These are phyloP conservation scores for Phalaenopsis equestris DNA, from an alignment of 106 monocot genomes.

Conservation along the genomic window DNA sequence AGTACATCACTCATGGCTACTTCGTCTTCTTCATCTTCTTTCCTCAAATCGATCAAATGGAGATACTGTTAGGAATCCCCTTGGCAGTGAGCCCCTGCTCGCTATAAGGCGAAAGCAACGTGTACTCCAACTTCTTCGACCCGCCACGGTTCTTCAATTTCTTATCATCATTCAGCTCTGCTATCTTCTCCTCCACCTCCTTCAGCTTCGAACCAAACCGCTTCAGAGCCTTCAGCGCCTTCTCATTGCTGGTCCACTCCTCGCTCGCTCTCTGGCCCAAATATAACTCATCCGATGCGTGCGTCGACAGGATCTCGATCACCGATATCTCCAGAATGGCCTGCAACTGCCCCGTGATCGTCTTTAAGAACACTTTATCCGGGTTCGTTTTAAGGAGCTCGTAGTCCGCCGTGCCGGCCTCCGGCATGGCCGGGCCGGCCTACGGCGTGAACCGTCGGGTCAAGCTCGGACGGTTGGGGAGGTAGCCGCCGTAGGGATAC, in stretches of 20 bases:
- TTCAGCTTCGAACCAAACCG: slow-evolving; percentile 29
- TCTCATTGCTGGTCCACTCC: slow-evolving; percentile 6
- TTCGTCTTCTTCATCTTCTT: too few relatives aligned
- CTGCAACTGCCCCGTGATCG: slow-evolving; percentile 7
- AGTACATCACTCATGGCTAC: too few relatives aligned
- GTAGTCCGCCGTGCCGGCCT: slow-evolving; percentile 19
- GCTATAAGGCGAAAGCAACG: slow-evolving; percentile 57
- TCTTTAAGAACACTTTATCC: slow-evolving; percentile 33
- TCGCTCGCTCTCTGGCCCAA: slow-evolving; percentile 12
- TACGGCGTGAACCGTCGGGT: slow-evolving; percentile 39
- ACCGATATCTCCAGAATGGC: neutral
- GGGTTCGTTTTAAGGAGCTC: slow-evolving; percentile 30
- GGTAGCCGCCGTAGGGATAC: slow-evolving; percentile 59
- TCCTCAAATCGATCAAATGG: neutral
- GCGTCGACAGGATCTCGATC: neutral
- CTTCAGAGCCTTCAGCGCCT: neutral
- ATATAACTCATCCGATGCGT: neutral
- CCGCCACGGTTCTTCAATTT: slow-evolving; percentile 63
- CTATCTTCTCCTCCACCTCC: slow-evolving; percentile 57
- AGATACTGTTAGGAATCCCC: slow-evolving; percentile 18
- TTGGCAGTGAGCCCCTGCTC: slow-evolving; percentile 31
- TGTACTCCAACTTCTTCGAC: slow-evolving; percentile 48
- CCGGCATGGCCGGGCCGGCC: slow-evolving; percentile 4
- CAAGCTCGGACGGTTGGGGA: slow-evolving; percentile 56
- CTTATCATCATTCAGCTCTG: slow-evolving; percentile 46